A percentile compares a stretch with the other conserved stretches of the same genome.
Evolutionary conservation across 108 stramenopile species (phyloP).

Genomic region (Skeletonema potamos): DNA sequence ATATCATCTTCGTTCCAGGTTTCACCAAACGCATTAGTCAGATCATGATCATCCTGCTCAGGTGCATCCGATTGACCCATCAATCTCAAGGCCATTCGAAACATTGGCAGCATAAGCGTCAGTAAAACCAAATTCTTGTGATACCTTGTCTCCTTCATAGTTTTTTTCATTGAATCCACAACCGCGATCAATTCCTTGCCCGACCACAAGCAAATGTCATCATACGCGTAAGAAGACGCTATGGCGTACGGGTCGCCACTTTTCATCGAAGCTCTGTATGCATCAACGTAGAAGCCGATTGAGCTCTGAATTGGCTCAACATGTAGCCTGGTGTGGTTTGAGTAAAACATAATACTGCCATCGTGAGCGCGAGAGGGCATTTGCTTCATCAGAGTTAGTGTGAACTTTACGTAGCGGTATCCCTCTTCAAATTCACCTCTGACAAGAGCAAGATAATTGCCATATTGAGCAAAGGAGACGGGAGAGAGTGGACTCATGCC

Average conservation of each 20-base stretch:
- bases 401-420: not conserved
- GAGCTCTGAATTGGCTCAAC: conserved; percentile 9
- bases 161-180: not conserved
- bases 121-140: not conserved
- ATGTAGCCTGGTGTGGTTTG: not conserved
- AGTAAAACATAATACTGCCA: not conserved
- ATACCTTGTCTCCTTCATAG: not conserved
- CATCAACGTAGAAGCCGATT: conserved; percentile 5
- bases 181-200: not conserved
- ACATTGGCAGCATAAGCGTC: not conserved
- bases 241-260: conserved; percentile 7
- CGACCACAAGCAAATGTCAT: not conserved
- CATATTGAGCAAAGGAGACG: conserved; percentile 15
- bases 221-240: not conserved
- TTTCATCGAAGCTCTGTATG: not conserved
- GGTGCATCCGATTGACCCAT: not conserved
- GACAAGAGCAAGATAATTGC: conserved; percentile 6
- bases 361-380: not conserved
- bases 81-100: not conserved
- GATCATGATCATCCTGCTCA: not conserved
- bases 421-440: not conserved
- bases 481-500: conserved; percentile 17
- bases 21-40: not conserved
- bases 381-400: not conserved
- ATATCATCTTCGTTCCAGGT: not conserved